Base-by-base conservation (phyloP, 148 eudicot genomes). In the Polygonum aviculare region DNA sequence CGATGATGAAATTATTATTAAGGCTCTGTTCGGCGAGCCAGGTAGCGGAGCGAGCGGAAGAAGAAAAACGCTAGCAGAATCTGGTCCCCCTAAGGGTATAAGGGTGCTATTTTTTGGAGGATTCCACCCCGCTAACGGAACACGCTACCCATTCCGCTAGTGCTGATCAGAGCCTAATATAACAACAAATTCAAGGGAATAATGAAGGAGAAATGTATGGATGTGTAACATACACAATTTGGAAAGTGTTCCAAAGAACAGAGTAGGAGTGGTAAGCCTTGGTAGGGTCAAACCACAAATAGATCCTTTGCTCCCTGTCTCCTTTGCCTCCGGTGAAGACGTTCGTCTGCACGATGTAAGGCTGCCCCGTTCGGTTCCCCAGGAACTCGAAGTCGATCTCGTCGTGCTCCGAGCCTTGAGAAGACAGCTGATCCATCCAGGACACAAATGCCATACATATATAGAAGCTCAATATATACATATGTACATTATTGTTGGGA, bases 201-300 rank as follows among this genome's bases (percentile, higher is more conserved):
- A 62, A 65, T 65, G 71, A 22, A 65, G 19, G 39, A 65, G 5
- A 26, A 9, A 26, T 26, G 31, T 26, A 26, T 26, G 0, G 39
- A 67, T 67, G 1, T 3, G 33, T 26, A 26, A 86, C 91, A 86
- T 85, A 93, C 97, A 87, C 84, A 55, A 85, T 82, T 22, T 77
- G 88, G 21, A 67, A 76, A 76, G 85, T 90, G 77, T 85, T 89
- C 98, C 98, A 93, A 1, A 82, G 26, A 16, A 93, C 85, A 19
- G 88, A 51, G 77, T 93, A 93, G 22, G 92, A 86, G 75, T 93
- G 98, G 78, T 83, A 93, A n/a, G 73, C 89, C 1, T 80, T 82
- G 2, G 98, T 79, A 18, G 98, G 98, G 74, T 93, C 98, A 60
- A 93, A 93, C 98, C 98, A 93, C 3, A 93, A 90, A 80, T 90